Evolutionary conservation across 2,329 filamentous ascomycete genomes (phyloP).

Genomic region (Alternaria dauci): DNA sequence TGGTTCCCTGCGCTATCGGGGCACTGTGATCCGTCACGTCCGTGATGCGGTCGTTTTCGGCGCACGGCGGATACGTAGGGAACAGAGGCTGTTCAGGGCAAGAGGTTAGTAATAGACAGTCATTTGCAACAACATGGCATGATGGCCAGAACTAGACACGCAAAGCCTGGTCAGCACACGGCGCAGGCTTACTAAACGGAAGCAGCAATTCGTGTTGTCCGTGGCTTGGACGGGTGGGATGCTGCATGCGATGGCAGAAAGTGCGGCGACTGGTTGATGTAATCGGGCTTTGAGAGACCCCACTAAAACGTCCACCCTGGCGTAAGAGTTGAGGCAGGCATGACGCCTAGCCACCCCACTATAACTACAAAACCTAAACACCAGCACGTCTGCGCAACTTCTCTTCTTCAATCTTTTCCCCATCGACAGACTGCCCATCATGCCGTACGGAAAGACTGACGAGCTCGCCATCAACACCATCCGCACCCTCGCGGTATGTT

Average conservation of each 20-base stretch:
- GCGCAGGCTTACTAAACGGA: conserved; percentile 12
- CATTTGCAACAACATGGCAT: conserved; percentile 6
- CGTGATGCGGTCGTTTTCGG: conserved; percentile 15
- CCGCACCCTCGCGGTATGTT: conserved; percentile 89
- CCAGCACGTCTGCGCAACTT: conserved; percentile 21
- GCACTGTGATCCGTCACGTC: conserved; percentile 11
- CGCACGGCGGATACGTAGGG: conserved; percentile 11
- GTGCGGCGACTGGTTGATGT: conserved; percentile 22
- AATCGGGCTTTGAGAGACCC: conserved; percentile 23
- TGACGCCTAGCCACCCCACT: conserved; percentile 22
- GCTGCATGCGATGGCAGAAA: conserved; percentile 5
- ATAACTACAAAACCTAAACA: conserved; percentile 31
- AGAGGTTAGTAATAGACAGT: conserved; percentile 22
- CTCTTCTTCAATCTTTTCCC: conserved; percentile 23
- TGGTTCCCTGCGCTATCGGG: conserved; percentile 4
- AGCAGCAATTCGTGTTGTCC: not conserved
- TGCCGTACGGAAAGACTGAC: conserved; percentile 90
- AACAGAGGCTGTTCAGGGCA: conserved; percentile 5
- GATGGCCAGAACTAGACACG: not conserved
- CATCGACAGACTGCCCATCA: conserved; percentile 58
- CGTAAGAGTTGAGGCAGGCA: conserved; percentile 17
- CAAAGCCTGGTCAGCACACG: conserved; percentile 7
- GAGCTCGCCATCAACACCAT: conserved; percentile 97
- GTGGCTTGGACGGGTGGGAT: not conserved
- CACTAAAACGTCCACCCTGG: conserved; percentile 17